Evolutionary conservation across 805 yeast species (phyloP).

Genomic region (Saccharomycopsis babjevae): DNA sequence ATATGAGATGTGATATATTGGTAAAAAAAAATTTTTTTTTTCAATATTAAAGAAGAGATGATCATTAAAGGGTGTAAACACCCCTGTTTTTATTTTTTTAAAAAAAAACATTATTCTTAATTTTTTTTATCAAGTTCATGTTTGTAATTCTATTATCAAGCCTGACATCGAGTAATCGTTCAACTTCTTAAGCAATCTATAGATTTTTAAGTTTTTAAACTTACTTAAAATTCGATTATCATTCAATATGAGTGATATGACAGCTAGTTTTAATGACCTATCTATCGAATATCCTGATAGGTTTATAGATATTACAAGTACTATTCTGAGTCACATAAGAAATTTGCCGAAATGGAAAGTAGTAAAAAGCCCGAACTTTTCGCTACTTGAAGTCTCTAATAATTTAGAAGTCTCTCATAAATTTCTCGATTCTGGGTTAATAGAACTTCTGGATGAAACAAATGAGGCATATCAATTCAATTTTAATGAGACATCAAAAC

Average conservation of each 20-base stretch:
- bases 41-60: not conserved
- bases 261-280: not conserved
- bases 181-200: not conserved
- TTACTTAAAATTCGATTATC: not conserved
- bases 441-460: constrained; percentile 38
- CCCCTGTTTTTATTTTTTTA: not conserved
- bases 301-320: constrained; percentile 45
- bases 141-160: too few species aligned
- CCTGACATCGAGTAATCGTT: not conserved
- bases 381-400: constrained; percentile 73
- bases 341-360: constrained; percentile 43
- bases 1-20: not conserved
- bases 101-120: too few species aligned
- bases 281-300: constrained; percentile 6
- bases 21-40: not conserved
- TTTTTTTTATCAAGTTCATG: too few species aligned
- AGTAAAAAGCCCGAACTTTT: constrained; percentile 48
- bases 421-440: constrained; percentile 67
- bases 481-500: constrained; percentile 2
- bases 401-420: constrained; percentile 72
- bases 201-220: not conserved
- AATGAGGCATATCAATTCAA: constrained; percentile 1
- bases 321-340: constrained; percentile 33
- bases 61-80: not conserved
- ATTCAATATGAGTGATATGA: not conserved